Evolutionary conservation across 768 basidiomycete genomes (phyloP).

Genomic region (Tulasnella sp.): DNA sequence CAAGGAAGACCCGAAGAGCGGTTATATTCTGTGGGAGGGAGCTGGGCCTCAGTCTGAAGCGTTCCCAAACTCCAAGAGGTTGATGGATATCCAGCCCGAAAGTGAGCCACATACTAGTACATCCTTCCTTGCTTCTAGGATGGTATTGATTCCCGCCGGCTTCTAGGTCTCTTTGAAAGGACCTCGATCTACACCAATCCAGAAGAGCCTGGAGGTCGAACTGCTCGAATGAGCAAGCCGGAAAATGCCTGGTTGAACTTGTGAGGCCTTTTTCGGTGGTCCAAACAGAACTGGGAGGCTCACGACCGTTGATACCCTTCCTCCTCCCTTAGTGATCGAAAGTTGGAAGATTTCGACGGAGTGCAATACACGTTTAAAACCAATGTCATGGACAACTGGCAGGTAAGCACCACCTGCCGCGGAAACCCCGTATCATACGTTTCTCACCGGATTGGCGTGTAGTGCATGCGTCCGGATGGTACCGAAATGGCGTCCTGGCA

Average conservation of each 20-base stretch:
- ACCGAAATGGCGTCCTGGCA: not conserved
- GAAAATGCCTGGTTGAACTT: not conserved
- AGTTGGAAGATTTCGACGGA: slow-evolving; percentile 2
- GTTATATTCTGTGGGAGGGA: not conserved
- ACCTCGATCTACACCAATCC: not conserved
- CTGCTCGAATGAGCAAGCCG: not conserved
- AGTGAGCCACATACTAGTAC: not conserved
- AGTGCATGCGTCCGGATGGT: not conserved
- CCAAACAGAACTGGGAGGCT: not conserved
- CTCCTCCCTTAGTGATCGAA: not conserved
- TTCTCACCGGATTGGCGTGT: not conserved
- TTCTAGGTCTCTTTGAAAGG: not conserved
- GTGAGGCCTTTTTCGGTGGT: not conserved
- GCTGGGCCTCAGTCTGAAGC: not conserved
- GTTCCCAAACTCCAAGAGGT: not conserved
- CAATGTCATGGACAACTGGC: not conserved
- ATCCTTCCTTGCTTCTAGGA: not conserved
- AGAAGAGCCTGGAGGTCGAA: not conserved
- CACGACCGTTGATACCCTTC: not conserved
- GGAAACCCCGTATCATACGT: not conserved
- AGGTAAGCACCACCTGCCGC: not conserved
- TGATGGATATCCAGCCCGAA: slow-evolving; percentile 5
- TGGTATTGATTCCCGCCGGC: not conserved
- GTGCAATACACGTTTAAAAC: not conserved
- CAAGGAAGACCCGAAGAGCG: not conserved